Evolutionary conservation across 257 asterid species (phyloP).

Genomic region (Mitragyna speciosa): DNA sequence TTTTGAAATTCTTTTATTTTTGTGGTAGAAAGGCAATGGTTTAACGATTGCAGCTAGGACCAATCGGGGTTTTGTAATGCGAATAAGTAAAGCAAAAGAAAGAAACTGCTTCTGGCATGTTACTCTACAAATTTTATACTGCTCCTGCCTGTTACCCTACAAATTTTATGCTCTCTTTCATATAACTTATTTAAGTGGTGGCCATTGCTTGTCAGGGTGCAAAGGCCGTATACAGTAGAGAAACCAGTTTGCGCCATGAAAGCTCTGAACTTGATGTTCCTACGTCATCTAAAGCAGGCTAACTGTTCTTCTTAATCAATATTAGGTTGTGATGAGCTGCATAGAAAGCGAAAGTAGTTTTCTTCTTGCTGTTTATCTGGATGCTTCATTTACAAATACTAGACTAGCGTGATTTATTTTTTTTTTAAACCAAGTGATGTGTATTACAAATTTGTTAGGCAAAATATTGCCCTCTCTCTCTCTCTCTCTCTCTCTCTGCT

Average conservation of each 20-base stretch:
- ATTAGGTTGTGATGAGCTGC: background rate
- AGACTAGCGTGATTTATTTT: background rate
- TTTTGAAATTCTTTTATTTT: background rate
- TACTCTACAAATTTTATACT: too few relatives aligned
- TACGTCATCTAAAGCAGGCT: slow-evolving; percentile 21
- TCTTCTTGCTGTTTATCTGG: background rate
- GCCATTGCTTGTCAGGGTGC: slow-evolving; percentile 50
- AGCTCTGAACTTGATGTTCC: slow-evolving; percentile 17
- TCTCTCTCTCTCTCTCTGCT: too few relatives aligned
- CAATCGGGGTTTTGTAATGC: background rate
- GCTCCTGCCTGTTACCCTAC: too few relatives aligned
- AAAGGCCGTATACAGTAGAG: slow-evolving; percentile 37
- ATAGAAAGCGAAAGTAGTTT: background rate
- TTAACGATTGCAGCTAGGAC: background rate
- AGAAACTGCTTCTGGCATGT: too few relatives aligned
- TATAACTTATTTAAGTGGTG: background rate
- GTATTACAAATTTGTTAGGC: background rate
- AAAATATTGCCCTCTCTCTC: background rate
- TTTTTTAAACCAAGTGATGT: background rate
- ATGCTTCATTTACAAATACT: background rate
- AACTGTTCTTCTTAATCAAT: slow-evolving; percentile 5
- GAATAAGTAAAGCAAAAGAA: too few relatives aligned
- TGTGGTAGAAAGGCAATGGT: background rate
- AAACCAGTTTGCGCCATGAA: slow-evolving; percentile 47
- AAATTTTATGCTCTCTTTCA: too few relatives aligned